phyloP scores from a whole-genome alignment of 768 basidiomycete species.

The Podaxis sp. region DNA sequence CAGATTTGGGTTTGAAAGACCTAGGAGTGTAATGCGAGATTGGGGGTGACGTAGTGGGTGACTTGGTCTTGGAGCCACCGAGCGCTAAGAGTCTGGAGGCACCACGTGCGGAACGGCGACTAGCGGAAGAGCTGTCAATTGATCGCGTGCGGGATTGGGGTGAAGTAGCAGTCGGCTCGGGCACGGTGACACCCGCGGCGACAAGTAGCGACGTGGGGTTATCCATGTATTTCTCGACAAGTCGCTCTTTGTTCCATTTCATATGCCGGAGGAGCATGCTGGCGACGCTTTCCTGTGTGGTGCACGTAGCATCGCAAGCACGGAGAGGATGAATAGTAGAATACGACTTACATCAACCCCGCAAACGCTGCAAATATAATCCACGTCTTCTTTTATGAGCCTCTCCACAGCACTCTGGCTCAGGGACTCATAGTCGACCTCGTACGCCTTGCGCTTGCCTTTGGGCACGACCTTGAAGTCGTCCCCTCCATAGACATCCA shows the following conservation, averaged over 20 bases:
- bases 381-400: constrained; percentile 75
- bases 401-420: constrained; percentile 72
- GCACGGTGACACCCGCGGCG: constrained; percentile 65
- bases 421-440: constrained; percentile 82
- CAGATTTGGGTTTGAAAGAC: constrained; percentile 30
- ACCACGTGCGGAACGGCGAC: constrained; percentile 37
- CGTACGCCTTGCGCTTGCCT: constrained; percentile 69
- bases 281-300: constrained; percentile 62
- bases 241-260: constrained; percentile 94
- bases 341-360: constrained; percentile 77
- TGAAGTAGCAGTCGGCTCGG: constrained; percentile 36
- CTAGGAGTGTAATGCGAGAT: constrained; percentile 22
- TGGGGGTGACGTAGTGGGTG: constrained; percentile 25
- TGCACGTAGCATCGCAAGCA: constrained; percentile 1
- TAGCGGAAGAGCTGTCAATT: constrained; percentile 22
- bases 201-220: constrained; percentile 70
- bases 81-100: constrained; percentile 36
- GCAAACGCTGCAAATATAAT: constrained; percentile 85
- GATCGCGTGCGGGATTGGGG: constrained; percentile 33
- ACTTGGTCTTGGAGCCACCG: constrained; percentile 31
- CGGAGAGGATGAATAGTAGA: constrained; percentile 8
- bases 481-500: constrained; percentile 54
- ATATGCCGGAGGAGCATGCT: constrained; percentile 78
- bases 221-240: constrained; percentile 98
- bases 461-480: constrained; percentile 61